phyloP scores from a whole-genome alignment of 352 stramenopile species.

The Phytophthora pini region DNA sequence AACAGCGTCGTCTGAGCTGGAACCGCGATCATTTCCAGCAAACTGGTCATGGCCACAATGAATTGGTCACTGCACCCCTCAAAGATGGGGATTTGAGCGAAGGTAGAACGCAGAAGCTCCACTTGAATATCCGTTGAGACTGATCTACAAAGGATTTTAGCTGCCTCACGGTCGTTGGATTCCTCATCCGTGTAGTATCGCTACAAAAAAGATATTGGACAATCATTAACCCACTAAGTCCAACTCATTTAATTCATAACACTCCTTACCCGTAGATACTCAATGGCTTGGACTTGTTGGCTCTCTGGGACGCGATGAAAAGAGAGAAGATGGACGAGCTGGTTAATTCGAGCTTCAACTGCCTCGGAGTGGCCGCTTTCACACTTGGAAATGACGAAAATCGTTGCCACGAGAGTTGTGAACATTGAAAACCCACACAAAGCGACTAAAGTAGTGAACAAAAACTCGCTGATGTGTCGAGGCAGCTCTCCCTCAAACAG shows the following conservation, averaged over 20 bases:
- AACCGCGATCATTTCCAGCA: constrained; percentile 68
- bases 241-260: too few relatives aligned
- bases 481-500: constrained; percentile 79
- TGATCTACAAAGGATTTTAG: constrained; percentile 72
- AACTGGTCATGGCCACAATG: constrained; percentile 63
- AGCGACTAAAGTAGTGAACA: constrained; percentile 75
- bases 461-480: constrained; percentile 49
- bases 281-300: constrained; percentile 66
- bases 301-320: constrained; percentile 70
- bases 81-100: constrained; percentile 66
- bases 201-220: constrained; percentile 20
- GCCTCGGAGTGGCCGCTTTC: constrained; percentile 68
- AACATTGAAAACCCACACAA: constrained; percentile 76
- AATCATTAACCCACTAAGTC: too few relatives aligned
- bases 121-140: constrained; percentile 83
- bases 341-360: constrained; percentile 71
- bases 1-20: constrained; percentile 69
- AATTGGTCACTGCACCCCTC: constrained; percentile 62
- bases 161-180: constrained; percentile 73
- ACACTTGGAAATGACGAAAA: constrained; percentile 86
- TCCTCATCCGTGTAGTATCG: constrained; percentile 73
- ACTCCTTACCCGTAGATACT: constrained; percentile 57
- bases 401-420: constrained; percentile 68
- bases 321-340: constrained; percentile 72
- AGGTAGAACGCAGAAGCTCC: constrained; percentile 58